These are phyloP conservation scores for Cucumis cinereus DNA, from an alignment of 306 rosid genomes.

Conservation along the genomic window DNA sequence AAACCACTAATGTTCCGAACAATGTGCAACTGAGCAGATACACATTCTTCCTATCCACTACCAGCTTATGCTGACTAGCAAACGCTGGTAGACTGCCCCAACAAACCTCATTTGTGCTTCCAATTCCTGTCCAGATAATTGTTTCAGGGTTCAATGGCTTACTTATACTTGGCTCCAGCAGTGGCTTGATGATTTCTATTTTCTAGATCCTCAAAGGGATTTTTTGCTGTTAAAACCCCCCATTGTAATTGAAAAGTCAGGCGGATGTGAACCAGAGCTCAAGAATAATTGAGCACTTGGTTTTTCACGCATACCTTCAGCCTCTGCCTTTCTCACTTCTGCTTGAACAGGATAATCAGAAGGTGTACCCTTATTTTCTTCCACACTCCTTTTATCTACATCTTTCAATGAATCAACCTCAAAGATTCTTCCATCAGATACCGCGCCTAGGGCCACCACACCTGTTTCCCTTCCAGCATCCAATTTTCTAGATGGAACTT, in stretches of 20 bases:
- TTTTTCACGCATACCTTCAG: conserved; percentile 49
- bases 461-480: no score
- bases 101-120: conserved; percentile 42
- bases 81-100: conserved; percentile 42
- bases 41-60: conserved; percentile 49
- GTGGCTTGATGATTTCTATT: conserved; percentile 43
- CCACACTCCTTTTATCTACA: conserved; percentile 40
- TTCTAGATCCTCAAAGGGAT: conserved; percentile 42
- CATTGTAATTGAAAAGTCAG: conserved; percentile 39
- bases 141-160: conserved; percentile 29
- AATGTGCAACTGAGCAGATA: conserved; percentile 45
- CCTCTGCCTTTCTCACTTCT: no score
- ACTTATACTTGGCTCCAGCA: conserved; percentile 30
- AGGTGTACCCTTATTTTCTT: conserved; percentile 50
- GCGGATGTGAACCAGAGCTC: conserved; percentile 26
- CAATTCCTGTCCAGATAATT: conserved; percentile 46
- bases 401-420: no score
- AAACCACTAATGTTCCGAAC: conserved; percentile 27
- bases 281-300: conserved; percentile 29
- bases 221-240: conserved; percentile 34
- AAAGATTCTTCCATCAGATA: no score
- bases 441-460: no score
- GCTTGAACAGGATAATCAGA: no score
- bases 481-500: no score
- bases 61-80: conserved; percentile 45